Evolutionary conservation across 164 flowering plant species (phyloP), one percentile per base, ranked within the genome.

Genomic region (Hamamelis virginiana): DNA sequence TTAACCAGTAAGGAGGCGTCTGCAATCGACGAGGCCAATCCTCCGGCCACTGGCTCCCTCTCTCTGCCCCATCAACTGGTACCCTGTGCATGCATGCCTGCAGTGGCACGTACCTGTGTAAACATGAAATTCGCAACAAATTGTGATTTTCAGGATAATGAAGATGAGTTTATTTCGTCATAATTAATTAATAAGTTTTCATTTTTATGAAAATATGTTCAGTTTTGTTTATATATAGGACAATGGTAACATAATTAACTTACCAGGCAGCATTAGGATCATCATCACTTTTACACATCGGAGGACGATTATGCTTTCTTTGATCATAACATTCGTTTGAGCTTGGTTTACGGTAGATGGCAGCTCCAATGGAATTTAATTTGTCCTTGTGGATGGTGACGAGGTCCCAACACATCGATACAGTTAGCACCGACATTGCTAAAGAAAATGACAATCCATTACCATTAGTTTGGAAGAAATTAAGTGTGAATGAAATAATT

Each of bases 191-290:
- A n/a, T n/a, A n/a, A n/a, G n/a, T n/a, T n/a, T n/a, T n/a, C n/a
- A n/a, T n/a, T n/a, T n/a, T n/a, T n/a, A n/a, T n/a, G n/a, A n/a
- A n/a, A n/a, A n/a, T n/a, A n/a, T n/a, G n/a, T n/a, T n/a, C n/a
- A n/a, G n/a, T n/a, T n/a, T n/a, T n/a, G n/a, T n/a, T n/a, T n/a
- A n/a, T n/a, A n/a, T n/a, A n/a, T n/a, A n/a, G n/a, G n/a, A n/a
- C n/a, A n/a, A n/a, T n/a, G 6, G 6, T 0, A 13, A 58, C 14
- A 13, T 46, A 50, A 48, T 19, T 21, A 67, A 73, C 63, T 8
- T 77, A 91, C 97, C 97, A 90, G 14, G 95, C 93, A 46, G 95
- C 97, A 68, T 88, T 88, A 46, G 95, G 77, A 74, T 91, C 97
- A 67, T 91, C 95, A 25, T 86, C 86, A 15, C 8, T 33, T 75